A percentile compares a stretch with the other conserved stretches of the same genome.
These are phyloP conservation scores for Echinosophora koreensis DNA, from an alignment of 306 rosid genomes.

Conservation along the genomic window DNA sequence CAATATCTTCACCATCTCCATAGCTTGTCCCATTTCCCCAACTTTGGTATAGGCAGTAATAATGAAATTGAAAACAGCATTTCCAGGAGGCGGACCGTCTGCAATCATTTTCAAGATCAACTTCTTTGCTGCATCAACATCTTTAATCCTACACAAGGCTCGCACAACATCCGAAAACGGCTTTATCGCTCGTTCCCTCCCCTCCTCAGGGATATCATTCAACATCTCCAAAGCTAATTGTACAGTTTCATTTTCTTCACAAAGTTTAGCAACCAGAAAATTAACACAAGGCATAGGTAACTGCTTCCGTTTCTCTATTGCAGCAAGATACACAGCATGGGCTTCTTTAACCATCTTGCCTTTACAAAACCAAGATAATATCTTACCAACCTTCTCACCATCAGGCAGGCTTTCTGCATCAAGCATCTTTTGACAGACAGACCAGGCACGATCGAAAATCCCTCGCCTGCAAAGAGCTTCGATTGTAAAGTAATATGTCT, in stretches of 20 bases:
- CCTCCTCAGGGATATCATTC: slow-evolving; percentile 58
- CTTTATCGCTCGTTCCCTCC: slow-evolving; percentile 61
- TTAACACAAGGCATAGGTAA: slow-evolving; percentile 49
- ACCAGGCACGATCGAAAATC: slow-evolving; percentile 62
- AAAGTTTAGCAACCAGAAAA: slow-evolving; percentile 59
- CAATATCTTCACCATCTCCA: slow-evolving; percentile 69
- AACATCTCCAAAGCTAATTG: slow-evolving; percentile 65
- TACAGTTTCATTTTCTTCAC: slow-evolving; percentile 62
- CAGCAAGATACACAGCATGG: slow-evolving; percentile 60
- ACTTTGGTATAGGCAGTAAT: slow-evolving; percentile 66
- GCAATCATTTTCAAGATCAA: slow-evolving; percentile 70
- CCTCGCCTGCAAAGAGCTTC: slow-evolving; percentile 72
- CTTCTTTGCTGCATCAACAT: slow-evolving; percentile 64
- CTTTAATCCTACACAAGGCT: slow-evolving; percentile 71
- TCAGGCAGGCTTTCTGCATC: slow-evolving; percentile 58
- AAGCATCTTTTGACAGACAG: slow-evolving; percentile 69
- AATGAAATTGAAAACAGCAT: slow-evolving; percentile 74
- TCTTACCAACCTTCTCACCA: slow-evolving; percentile 65
- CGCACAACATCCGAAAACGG: slow-evolving; percentile 66
- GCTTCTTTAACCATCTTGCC: slow-evolving; percentile 64
- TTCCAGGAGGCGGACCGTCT: slow-evolving; percentile 87
- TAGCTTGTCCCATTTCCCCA: slow-evolving; percentile 70
- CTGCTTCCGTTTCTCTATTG: slow-evolving; percentile 55
- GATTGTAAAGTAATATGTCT: slow-evolving; percentile 64
- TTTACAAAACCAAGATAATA: slow-evolving; percentile 76